These are phyloP conservation scores for Agrocybe praecox DNA, from an alignment of 768 basidiomycete genomes.

Conservation along the genomic window DNA sequence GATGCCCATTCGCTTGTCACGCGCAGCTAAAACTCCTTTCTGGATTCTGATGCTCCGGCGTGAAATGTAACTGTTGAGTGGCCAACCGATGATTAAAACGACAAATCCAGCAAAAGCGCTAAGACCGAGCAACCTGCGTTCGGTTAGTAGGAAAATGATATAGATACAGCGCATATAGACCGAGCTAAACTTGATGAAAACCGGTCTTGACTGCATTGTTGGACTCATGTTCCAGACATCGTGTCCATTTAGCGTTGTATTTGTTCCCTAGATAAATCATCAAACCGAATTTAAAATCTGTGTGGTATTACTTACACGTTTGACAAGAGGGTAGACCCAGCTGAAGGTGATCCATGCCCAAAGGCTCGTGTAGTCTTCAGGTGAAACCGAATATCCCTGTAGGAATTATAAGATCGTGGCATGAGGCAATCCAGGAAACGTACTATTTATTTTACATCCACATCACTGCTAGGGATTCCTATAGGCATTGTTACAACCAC, in stretches of 20 bases:
- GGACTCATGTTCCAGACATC: constrained; percentile 78
- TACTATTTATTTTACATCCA: constrained; percentile 64
- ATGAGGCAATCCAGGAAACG: no score
- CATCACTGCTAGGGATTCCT: constrained; percentile 54
- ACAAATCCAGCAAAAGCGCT: constrained; percentile 79
- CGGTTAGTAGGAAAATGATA: not conserved
- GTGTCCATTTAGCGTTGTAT: constrained; percentile 63
- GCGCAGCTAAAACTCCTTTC: constrained; percentile 58
- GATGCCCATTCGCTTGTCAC: constrained; percentile 79
- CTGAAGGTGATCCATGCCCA: constrained; percentile 72
- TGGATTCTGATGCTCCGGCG: constrained; percentile 61
- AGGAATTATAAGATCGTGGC: not conserved
- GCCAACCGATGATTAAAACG: constrained; percentile 67
- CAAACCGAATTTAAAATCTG: not conserved
- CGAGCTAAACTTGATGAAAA: constrained; percentile 55
- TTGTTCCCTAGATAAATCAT: constrained; percentile 35
- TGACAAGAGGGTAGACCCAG: constrained; percentile 72
- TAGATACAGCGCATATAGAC: constrained; percentile 25
- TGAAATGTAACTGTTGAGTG: constrained; percentile 70
- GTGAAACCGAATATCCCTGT: constrained; percentile 58
- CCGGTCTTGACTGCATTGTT: constrained; percentile 62
- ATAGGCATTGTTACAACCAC: constrained; percentile 67
- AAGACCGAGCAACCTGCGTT: constrained; percentile 56
- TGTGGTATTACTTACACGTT: constrained; percentile 32
- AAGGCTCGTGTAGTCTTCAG: constrained; percentile 77